A percentile compares a stretch with the other conserved stretches of the same genome.
phyloP scores from a whole-genome alignment of 106 monocot species.

The Acorus calamus region DNA sequence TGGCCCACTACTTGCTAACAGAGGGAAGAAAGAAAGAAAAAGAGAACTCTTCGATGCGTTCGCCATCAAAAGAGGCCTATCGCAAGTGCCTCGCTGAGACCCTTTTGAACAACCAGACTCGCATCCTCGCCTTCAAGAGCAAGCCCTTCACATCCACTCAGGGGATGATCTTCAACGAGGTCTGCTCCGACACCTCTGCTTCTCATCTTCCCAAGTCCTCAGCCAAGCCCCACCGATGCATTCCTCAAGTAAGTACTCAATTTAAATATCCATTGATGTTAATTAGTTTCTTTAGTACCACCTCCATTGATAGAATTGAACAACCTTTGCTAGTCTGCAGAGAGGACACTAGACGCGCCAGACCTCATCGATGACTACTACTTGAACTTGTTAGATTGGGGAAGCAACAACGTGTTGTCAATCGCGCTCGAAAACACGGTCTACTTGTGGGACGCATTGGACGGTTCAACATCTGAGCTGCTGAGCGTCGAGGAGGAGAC shows the following conservation, averaged over 20 bases:
- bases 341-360: conserved; percentile 48
- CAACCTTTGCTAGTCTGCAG: conserved; percentile 23
- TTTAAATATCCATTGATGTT: background rate
- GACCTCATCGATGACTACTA: background rate
- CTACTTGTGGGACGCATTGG: no score
- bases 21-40: conserved; percentile 36
- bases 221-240: conserved; percentile 34
- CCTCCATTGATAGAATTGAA: background rate
- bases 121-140: conserved; percentile 46
- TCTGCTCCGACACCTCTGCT: no score
- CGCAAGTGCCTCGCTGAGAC: conserved; percentile 32
- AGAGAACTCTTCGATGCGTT: conserved; percentile 24
- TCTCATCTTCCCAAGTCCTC: conserved; percentile 17
- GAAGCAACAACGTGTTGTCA: no score
- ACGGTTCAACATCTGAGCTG: no score
- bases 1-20: conserved; percentile 40
- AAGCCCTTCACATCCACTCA: conserved; percentile 15
- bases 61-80: conserved; percentile 46
- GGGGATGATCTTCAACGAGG: conserved; percentile 5
- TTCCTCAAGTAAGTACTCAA: conserved; percentile 34
- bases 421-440: no score
- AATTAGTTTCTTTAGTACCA: background rate
- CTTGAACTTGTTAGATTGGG: no score
- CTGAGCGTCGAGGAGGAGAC: no score
- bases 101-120: conserved; percentile 24